Evolutionary conservation across 768 basidiomycete species (phyloP).

Genomic region (Daedaleopsis sinensis): DNA sequence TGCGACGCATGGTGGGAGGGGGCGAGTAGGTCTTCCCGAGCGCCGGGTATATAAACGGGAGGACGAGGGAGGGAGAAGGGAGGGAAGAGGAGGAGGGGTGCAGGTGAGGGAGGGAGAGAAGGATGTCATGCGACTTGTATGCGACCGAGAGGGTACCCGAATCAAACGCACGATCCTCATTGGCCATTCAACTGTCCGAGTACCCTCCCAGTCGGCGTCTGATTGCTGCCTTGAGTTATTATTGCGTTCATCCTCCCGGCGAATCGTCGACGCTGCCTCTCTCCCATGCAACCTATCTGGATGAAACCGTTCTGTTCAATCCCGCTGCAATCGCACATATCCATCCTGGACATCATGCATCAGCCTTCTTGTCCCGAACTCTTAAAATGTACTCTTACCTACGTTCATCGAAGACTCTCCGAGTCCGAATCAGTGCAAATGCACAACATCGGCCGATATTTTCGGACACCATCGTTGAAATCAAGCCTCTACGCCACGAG

Average conservation of each 20-base stretch:
- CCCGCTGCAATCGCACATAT: too few relatives aligned
- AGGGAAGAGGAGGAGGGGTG: not conserved
- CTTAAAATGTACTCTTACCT: too few relatives aligned
- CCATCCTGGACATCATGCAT: too few relatives aligned
- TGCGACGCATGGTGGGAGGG: constrained; percentile 10
- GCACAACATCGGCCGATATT: too few relatives aligned
- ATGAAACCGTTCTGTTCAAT: too few relatives aligned
- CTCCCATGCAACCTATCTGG: too few relatives aligned
- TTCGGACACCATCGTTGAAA: too few relatives aligned
- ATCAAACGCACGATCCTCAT: not conserved
- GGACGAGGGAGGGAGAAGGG: not conserved
- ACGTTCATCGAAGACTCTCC: too few relatives aligned
- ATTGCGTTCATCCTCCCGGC: not conserved
- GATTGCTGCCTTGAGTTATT: not conserved
- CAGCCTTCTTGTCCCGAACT: too few relatives aligned
- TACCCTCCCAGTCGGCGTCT: constrained; percentile 19
- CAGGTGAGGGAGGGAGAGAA: not conserved
- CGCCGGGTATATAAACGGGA: constrained; percentile 6
- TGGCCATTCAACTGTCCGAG: constrained; percentile 10
- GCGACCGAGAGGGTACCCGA: constrained; percentile 19
- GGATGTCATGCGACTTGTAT: not conserved
- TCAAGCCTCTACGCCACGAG: too few relatives aligned
- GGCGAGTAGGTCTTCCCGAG: not conserved
- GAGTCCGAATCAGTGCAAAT: too few relatives aligned
- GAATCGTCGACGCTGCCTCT: too few relatives aligned